Percentiles rank a stretch among this genome's conserved stretches.
phyloP scores from a whole-genome alignment of 768 basidiomycete genomes.

The Tulasnella sp. region DNA sequence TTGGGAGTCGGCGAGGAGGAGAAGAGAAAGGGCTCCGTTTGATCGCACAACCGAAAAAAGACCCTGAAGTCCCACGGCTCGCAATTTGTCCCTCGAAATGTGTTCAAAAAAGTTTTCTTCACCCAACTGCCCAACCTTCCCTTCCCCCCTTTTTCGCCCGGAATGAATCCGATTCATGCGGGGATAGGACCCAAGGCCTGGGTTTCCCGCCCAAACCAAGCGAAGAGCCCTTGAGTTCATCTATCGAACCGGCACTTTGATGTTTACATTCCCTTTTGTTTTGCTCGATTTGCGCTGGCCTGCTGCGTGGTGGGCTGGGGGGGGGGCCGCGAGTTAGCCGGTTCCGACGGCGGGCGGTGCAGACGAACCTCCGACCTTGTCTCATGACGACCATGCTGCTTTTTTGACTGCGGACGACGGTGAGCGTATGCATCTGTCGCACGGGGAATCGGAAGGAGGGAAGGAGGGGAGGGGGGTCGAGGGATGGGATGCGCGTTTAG shows the following conservation, averaged over 20 bases:
- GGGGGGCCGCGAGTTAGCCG: not conserved
- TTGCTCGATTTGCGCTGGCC: not conserved
- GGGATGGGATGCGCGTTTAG: not conserved
- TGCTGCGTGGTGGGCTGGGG: conserved; percentile 1
- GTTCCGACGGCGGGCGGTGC: not conserved
- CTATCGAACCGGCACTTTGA: not conserved
- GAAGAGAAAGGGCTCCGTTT: not conserved
- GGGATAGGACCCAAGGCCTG: conserved; percentile 2
- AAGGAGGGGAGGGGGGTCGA: not conserved
- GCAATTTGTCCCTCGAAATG: not conserved
- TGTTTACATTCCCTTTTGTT: not conserved
- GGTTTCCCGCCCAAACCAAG: conserved; percentile 3
- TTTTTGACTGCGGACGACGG: not conserved
- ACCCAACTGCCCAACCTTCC: not conserved
- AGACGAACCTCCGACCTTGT: not conserved
- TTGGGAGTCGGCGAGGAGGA: not conserved
- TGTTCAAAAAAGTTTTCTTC: not conserved
- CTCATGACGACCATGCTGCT: conserved; percentile 4
- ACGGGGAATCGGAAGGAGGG: conserved; percentile 2
- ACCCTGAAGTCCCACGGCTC: conserved; percentile 6
- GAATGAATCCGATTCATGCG: conserved; percentile 9
- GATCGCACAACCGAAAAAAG: not conserved
- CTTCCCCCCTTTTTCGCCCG: conserved; percentile 3
- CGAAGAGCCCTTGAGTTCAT: not conserved
- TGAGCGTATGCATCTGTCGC: not conserved